Evolutionary conservation across 1,139 yeast species (phyloP), one percentile per base, ranked within the genome.

Genomic region (Pichia sp.): DNA sequence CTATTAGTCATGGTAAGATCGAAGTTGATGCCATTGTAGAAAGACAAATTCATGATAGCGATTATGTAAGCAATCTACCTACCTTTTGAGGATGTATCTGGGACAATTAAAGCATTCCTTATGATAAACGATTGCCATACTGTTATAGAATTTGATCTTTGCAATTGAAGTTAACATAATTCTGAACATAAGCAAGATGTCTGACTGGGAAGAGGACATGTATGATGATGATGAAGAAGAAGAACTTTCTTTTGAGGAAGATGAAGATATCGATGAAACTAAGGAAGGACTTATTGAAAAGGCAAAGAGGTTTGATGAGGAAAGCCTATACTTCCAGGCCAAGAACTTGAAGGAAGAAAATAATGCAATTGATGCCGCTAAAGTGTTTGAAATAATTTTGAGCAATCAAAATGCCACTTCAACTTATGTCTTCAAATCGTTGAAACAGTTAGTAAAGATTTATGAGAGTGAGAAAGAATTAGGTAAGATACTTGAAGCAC

Each of bases 371-470:
- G 71, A 65, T 10, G 87, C 89, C 0, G 63, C 79, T n/a, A 67
- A 62, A 2, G 74, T 72, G 56, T 78, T 84, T 54, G 61, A 64
- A 8, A 66, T 65, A 23, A 73, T 80, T 1, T 65, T 76, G 1
- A 63, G 62, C 0, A 66, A 62, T 16, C 62, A 65, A 5, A 70
- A 67, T 11, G 34, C 40, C 2, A 42, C 53, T 13, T 49, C 62
- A 5, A 73, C 71, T 44, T 81, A 80, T 75, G 65, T 79, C 3
- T 84, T 85, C 68, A 85, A 83, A 60, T 75, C 90, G 0, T 69
- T 74, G 52, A 88, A 88, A 63, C 95, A 88, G 64, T 70, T 79
- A 42, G 75, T 86, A 51, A 88, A 88, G 69, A 70, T 84, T 8
- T 68, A 74, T 42, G 78, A 77, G 59, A 69, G 70, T 30, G 63